phyloP scores from a whole-genome alignment of 805 yeast species.

The Torulaspora microellipsoides region DNA sequence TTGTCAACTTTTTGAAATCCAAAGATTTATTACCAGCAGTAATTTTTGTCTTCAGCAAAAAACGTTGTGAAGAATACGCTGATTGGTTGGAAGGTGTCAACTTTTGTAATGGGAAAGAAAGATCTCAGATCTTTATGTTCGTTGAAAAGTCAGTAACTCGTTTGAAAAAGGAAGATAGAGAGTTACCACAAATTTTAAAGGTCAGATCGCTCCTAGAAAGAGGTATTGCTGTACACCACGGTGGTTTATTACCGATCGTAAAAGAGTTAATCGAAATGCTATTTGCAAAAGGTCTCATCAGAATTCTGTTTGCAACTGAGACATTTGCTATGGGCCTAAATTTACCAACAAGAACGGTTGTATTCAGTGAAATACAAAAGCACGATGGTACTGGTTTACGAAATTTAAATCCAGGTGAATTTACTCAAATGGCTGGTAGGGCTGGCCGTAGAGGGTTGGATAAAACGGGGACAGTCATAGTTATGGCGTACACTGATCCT shows the following conservation, averaged over 20 bases:
- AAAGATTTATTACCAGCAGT: slow-evolving; percentile 85
- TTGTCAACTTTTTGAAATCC: slow-evolving; percentile 65
- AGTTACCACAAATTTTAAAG: slow-evolving; percentile 83
- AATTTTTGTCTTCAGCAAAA: slow-evolving; percentile 87
- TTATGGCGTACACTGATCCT: slow-evolving; percentile 77
- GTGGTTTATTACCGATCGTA: slow-evolving; percentile 88
- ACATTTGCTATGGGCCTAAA: slow-evolving; percentile 99
- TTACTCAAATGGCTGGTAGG: slow-evolving; percentile 98
- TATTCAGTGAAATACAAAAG: slow-evolving; percentile 77
- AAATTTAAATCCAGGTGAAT: slow-evolving; percentile 88
- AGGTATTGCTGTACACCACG: slow-evolving; percentile 95
- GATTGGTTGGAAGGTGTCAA: slow-evolving; percentile 68
- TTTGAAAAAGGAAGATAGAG: slow-evolving; percentile 86
- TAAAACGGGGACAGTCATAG: slow-evolving; percentile 87
- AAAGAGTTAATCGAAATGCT: slow-evolving; percentile 90
- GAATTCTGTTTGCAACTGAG: slow-evolving; percentile 93
- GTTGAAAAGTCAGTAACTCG: slow-evolving; percentile 85
- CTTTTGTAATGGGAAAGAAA: slow-evolving; percentile 78
- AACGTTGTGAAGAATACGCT: slow-evolving; percentile 91
- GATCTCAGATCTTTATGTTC: slow-evolving; percentile 89
- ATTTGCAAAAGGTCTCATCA: slow-evolving; percentile 80
- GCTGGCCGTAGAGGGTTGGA: slow-evolving; percentile 98
- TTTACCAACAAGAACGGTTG: slow-evolving; percentile 93
- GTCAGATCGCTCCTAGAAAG: slow-evolving; percentile 77
- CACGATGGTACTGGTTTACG: slow-evolving; percentile 87